Percentiles rank a stretch among this genome's conserved stretches.
Evolutionary conservation across 1,284 basidiomycete genomes (phyloP).

Genomic region (Exobasidium rhododendri): DNA sequence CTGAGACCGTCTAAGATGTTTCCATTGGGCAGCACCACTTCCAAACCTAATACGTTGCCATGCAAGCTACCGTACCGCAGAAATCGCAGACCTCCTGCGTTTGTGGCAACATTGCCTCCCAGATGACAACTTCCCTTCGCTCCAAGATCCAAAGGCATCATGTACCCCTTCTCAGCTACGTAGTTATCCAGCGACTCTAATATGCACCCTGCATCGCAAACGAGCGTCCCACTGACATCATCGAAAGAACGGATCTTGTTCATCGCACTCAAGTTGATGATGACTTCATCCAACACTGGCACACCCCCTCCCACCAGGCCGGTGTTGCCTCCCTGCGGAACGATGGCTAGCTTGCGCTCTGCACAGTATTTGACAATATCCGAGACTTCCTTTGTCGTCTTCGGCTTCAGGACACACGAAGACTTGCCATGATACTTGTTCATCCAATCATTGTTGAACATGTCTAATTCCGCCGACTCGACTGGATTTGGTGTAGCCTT

Average conservation of each 20-base stretch:
- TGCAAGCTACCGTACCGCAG: conserved; percentile 93
- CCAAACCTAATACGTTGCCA: conserved; percentile 91
- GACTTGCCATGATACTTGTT: conserved; percentile 84
- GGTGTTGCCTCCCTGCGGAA: conserved; percentile 98
- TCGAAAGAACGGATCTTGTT: conserved; percentile 86
- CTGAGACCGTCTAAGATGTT: conserved; percentile 62
- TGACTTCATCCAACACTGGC: conserved; percentile 81
- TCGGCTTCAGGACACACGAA: conserved; percentile 82
- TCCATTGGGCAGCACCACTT: conserved; percentile 92
- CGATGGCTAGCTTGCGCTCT: conserved; percentile 61
- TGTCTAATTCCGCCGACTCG: conserved; percentile 66
- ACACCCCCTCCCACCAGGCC: conserved; percentile 95
- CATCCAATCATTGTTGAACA: conserved; percentile 95
- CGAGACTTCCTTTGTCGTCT: conserved; percentile 80
- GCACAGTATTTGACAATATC: conserved; percentile 61
- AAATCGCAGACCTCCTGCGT: conserved; percentile 90
- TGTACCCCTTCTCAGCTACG: conserved; percentile 81
- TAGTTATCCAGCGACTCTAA: conserved; percentile 86
- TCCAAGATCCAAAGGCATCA: conserved; percentile 95
- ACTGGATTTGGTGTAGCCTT: conserved; percentile 29
- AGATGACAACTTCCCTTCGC: conserved; percentile 99
- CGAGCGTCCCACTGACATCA: conserved; percentile 62
- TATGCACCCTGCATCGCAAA: conserved; percentile 82
- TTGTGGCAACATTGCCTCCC: conserved; percentile 94
- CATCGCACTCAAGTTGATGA: conserved; percentile 79